Conservation (phyloP, 805 yeast species). For the Ogataea pilisensis region DNA sequence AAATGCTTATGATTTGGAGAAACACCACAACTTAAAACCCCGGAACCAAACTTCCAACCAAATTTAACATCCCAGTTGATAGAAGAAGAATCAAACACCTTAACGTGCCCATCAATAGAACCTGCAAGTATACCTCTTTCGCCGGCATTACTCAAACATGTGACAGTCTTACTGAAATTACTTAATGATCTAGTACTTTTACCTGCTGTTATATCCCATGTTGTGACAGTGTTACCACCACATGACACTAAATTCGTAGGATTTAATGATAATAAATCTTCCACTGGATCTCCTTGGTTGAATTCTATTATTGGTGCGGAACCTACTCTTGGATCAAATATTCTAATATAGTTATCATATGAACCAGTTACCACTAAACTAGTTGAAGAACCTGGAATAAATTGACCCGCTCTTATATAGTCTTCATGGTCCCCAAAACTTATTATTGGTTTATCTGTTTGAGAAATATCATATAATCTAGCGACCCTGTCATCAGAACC, state of each 20-base stretch:
- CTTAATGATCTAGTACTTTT: constrained; percentile 64
- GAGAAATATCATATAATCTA: constrained; percentile 84
- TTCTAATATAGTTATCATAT: constrained; percentile 81
- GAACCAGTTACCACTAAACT: constrained; percentile 88
- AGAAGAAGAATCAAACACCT: constrained; percentile 77
- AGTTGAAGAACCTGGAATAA: constrained; percentile 57
- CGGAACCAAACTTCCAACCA: constrained; percentile 97
- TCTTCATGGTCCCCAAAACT: constrained; percentile 76
- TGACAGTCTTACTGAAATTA: constrained; percentile 92
- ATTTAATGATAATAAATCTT: constrained; percentile 70
- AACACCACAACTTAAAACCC: constrained; percentile 83
- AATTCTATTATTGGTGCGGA: constrained; percentile 56
- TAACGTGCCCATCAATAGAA: constrained; percentile 95
- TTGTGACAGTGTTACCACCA: constrained; percentile 75
- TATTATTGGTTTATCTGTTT: constrained; percentile 64
- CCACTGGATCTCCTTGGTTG: constrained; percentile 78
- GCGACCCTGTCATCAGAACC: constrained; percentile 90
- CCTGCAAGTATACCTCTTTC: constrained; percentile 86
- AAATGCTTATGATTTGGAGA: constrained; percentile 87
- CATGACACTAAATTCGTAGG: constrained; percentile 76
- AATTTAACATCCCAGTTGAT: constrained; percentile 82
- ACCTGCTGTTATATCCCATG: constrained; percentile 89
- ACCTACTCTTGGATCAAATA: constrained; percentile 72
- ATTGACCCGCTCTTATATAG: constrained; percentile 78
- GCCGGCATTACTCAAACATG: constrained; percentile 71